Percentiles rank a stretch among this genome's conserved stretches.
Evolutionary conservation across 2,329 filamentous ascomycete species (phyloP).

Genomic region (Claviceps sp.): DNA sequence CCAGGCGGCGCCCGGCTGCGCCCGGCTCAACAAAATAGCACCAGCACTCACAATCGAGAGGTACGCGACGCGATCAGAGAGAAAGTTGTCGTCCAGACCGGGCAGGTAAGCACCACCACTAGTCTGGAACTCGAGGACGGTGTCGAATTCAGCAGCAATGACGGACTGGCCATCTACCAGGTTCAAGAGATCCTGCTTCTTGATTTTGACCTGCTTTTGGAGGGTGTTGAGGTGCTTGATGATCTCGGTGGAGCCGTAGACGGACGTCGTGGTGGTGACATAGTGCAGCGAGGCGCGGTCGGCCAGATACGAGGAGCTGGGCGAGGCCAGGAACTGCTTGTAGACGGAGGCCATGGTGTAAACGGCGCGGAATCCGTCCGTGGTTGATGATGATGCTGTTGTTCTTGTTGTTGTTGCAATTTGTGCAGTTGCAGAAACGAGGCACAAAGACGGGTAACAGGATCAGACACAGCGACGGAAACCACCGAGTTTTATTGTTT

Average conservation of each 20-base stretch:
- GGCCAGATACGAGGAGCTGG: constrained; percentile 49
- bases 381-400: background rate
- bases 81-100: constrained; percentile 84
- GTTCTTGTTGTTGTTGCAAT: background rate
- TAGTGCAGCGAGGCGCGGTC: constrained; percentile 65
- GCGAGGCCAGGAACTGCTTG: constrained; percentile 57
- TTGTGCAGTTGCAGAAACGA: background rate
- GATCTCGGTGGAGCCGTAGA: constrained; percentile 60
- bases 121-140: constrained; percentile 65
- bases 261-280: constrained; percentile 70
- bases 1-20: no score
- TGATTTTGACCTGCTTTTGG: constrained; percentile 66
- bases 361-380: background rate
- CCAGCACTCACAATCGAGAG: constrained; percentile 62
- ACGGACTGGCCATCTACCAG: constrained; percentile 57
- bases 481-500: background rate
- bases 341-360: constrained; percentile 38
- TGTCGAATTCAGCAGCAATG: constrained; percentile 74
- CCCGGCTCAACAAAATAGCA: background rate
- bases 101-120: constrained; percentile 81
- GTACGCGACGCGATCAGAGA: constrained; percentile 66
- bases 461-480: no score
- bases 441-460: no score
- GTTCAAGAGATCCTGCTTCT: constrained; percentile 62
- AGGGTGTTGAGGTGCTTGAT: constrained; percentile 67